Percentiles rank a stretch among this genome's conserved stretches.
Evolutionary conservation across 164 flowering plant species (phyloP).

Genomic region (Vitis cinerea): DNA sequence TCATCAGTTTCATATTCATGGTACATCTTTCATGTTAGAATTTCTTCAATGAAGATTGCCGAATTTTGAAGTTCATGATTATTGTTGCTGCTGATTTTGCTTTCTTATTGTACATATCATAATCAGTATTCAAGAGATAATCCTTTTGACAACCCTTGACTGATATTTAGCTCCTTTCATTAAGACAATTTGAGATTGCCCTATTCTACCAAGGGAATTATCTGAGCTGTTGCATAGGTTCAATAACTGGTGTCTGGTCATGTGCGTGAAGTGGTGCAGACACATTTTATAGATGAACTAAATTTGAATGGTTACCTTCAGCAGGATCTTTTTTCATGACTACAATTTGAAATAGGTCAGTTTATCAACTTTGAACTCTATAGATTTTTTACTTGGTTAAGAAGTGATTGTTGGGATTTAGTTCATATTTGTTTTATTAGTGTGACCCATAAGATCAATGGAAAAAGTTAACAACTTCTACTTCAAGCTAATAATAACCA

Average conservation of each 20-base stretch:
- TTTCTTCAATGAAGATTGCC: neutral
- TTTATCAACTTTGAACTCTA: neutral
- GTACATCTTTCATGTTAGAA: neutral
- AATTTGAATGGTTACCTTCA: neutral
- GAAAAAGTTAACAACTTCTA: neutral
- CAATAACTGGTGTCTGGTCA: neutral
- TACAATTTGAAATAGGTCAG: neutral
- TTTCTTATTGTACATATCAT: too few relatives aligned
- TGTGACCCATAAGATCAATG: neutral
- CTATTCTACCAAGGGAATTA: neutral
- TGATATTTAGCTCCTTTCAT: neutral
- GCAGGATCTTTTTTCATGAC: neutral
- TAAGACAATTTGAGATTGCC: neutral
- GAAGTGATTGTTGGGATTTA: neutral
- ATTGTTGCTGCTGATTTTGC: too few relatives aligned
- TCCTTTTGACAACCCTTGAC: neutral
- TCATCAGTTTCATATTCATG: neutral
- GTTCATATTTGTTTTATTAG: neutral
- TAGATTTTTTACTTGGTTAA: too few relatives aligned
- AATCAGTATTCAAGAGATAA: too few relatives aligned
- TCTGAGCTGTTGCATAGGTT: neutral
- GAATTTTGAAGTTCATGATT: neutral
- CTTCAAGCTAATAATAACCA: neutral
- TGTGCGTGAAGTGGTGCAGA: neutral
- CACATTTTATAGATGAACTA: neutral